Percentiles rank a stretch among this genome's conserved stretches.
Conservation (phyloP, 2,329 filamentous ascomycete species). For the Curvularia verruculosa region DNA sequence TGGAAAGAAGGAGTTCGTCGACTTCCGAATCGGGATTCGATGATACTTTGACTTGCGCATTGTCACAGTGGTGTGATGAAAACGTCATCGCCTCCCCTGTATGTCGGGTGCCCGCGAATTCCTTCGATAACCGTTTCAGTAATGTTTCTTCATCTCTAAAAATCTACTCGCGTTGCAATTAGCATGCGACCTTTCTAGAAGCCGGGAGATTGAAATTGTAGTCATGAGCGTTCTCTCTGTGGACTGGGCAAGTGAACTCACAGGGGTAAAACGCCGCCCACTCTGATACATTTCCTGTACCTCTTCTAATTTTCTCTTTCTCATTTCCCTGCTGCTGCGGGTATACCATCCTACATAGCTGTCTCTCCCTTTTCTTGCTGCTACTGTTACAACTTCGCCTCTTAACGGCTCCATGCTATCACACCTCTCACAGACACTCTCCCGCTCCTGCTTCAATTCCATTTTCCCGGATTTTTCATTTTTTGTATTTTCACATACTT, state of each 20-base stretch:
- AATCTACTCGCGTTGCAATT: background rate
- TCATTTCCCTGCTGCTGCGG: background rate
- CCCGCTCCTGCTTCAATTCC: background rate
- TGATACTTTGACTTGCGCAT: slow-evolving; percentile 1
- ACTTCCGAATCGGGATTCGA: slow-evolving; percentile 8
- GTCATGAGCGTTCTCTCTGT: background rate
- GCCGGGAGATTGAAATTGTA: no score
- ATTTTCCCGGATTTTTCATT: background rate
- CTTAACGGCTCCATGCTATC: slow-evolving; percentile 11
- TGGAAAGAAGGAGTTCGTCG: slow-evolving; percentile 5
- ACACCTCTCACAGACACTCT: background rate
- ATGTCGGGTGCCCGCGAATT: background rate
- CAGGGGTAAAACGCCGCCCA: slow-evolving; percentile 7
- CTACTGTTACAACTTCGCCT: background rate
- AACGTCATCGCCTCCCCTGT: background rate
- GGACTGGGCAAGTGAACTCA: background rate
- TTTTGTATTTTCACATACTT: background rate
- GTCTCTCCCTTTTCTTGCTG: background rate
- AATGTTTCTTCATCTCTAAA: background rate
- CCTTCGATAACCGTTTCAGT: background rate
- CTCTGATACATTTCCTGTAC: slow-evolving; percentile 3
- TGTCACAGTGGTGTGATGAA: background rate
- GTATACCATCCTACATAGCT: slow-evolving; percentile 5
- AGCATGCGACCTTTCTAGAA: background rate
- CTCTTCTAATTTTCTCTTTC: background rate